Evolutionary conservation across 2,329 filamentous ascomycete species (phyloP).

Genomic region (Colletotrichum echinochloae): DNA sequence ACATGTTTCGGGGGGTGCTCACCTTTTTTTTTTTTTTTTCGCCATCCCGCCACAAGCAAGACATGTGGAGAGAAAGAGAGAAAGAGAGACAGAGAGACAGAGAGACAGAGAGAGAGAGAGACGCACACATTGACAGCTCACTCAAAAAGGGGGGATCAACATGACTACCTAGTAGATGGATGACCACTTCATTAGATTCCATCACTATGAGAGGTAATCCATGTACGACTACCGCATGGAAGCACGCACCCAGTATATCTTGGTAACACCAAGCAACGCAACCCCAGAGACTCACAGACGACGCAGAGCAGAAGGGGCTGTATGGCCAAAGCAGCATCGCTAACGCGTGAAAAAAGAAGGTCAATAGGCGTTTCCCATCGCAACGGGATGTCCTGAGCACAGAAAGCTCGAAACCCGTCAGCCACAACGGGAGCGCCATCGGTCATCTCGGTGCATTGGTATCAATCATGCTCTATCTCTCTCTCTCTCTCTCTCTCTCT

Average conservation of each 20-base stretch:
- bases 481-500: too few relatives aligned
- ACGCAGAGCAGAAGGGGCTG: neutral
- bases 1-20: slow-evolving; percentile 33
- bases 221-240: neutral
- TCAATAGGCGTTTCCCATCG: neutral
- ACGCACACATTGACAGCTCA: neutral
- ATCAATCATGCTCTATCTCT: too few relatives aligned
- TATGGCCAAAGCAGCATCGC: neutral
- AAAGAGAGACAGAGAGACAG: neutral
- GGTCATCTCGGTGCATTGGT: neutral
- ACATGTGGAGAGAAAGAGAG: neutral
- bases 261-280: neutral
- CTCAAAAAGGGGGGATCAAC: neutral
- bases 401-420: slow-evolving; percentile 12
- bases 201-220: neutral
- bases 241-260: neutral
- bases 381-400: neutral
- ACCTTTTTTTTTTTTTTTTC: too few relatives aligned
- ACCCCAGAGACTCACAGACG: neutral
- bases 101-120: neutral
- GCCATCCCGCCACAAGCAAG: slow-evolving; percentile 14
- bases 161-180: neutral
- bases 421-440: neutral
- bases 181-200: neutral
- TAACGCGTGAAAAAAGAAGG: neutral